Evolutionary conservation across 2,329 filamentous ascomycete species (phyloP).

Genomic region (Fusarium chaquense): DNA sequence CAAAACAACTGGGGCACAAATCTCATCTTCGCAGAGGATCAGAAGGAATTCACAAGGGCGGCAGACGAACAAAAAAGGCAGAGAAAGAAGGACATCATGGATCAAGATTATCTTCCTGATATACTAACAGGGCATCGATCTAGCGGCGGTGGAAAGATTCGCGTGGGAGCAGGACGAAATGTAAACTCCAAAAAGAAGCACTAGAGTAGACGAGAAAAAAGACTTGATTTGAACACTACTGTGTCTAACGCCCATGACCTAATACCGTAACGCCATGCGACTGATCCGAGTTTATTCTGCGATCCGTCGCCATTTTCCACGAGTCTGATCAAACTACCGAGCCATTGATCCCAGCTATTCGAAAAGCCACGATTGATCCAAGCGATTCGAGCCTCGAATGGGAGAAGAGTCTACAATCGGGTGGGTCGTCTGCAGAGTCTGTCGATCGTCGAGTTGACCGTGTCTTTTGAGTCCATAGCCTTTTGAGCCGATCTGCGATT

Average conservation of each 20-base stretch:
- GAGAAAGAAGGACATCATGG: constrained; percentile 88
- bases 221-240: constrained; percentile 32
- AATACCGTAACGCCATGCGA: constrained; percentile 36
- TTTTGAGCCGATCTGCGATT: neutral
- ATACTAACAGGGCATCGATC: constrained; percentile 84
- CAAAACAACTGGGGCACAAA: constrained; percentile 88
- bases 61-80: constrained; percentile 72
- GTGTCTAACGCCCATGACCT: constrained; percentile 38
- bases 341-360: neutral
- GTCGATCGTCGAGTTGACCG: neutral
- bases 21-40: constrained; percentile 90
- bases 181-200: constrained; percentile 82
- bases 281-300: neutral
- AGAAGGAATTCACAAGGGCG: constrained; percentile 86
- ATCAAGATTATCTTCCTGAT: constrained; percentile 89
- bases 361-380: neutral
- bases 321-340: neutral
- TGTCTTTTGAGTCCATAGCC: neutral
- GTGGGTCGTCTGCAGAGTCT: neutral
- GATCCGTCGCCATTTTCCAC: neutral
- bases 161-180: constrained; percentile 86
- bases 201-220: constrained; percentile 43
- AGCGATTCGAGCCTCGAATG: neutral
- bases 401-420: neutral
- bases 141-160: constrained; percentile 73